phyloP scores from a whole-genome alignment of 208 protist species.

The Leptomonas seymouri region DNA sequence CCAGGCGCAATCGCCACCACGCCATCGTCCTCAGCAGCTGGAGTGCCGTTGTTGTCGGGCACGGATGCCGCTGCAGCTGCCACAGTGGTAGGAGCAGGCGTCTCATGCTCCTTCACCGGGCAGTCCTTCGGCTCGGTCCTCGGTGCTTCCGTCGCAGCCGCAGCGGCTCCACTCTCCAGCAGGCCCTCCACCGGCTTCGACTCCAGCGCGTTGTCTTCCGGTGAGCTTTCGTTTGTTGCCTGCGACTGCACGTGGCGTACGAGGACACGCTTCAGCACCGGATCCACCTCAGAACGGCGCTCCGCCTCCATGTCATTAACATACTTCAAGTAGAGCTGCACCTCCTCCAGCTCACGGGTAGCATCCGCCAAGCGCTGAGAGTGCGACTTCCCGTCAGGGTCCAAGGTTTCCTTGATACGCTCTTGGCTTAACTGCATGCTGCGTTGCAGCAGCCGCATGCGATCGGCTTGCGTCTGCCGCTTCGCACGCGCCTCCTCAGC shows the following conservation, averaged over 20 bases:
- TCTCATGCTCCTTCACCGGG: not conserved
- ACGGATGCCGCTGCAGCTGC: not conserved
- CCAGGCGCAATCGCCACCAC: not conserved
- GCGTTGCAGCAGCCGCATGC: slow-evolving; percentile 62
- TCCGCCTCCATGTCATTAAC: slow-evolving; percentile 61
- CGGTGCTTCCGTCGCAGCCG: not conserved
- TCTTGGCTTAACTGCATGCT: slow-evolving; percentile 50
- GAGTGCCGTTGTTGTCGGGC: not conserved
- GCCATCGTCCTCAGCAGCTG: not conserved
- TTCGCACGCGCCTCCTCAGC: slow-evolving; percentile 80
- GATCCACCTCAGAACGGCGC: slow-evolving; percentile 70
- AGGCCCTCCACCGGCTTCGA: not conserved
- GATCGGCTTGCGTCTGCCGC: slow-evolving; percentile 69
- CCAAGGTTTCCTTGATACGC: slow-evolving; percentile 53
- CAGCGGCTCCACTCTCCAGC: not conserved
- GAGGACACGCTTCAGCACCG: slow-evolving; percentile 63
- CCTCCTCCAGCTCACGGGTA: slow-evolving; percentile 63
- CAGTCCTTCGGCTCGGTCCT: not conserved
- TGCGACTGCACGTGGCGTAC: slow-evolving; percentile 37
- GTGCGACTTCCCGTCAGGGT: slow-evolving; percentile 54
- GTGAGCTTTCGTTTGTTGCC: too few relatives aligned
- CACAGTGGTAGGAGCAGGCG: not conserved
- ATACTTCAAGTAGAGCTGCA: slow-evolving; percentile 67
- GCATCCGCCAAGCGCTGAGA: slow-evolving; percentile 44
- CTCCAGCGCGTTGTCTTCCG: slow-evolving; percentile 1